Conservation (phyloP, 2,329 filamentous ascomycete genomes). For the Knufia fluminis region DNA sequence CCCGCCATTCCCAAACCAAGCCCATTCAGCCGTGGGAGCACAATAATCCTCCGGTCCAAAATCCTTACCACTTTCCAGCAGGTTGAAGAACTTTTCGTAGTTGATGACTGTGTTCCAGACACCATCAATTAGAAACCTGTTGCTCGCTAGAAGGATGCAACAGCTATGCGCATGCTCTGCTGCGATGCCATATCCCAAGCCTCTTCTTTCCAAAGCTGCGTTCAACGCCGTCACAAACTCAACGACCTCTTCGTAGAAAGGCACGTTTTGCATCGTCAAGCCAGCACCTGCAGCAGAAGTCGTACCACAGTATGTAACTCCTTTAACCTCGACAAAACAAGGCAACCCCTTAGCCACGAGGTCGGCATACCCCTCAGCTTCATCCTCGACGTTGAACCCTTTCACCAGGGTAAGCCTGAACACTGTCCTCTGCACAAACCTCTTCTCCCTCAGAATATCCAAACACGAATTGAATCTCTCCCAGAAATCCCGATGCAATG, state of each 20-base stretch:
- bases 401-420: slow-evolving; percentile 94
- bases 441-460: slow-evolving; percentile 74
- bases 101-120: slow-evolving; percentile 90
- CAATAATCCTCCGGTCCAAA: slow-evolving; percentile 90
- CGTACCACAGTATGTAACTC: slow-evolving; percentile 93
- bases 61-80: slow-evolving; percentile 64
- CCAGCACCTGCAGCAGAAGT: slow-evolving; percentile 74
- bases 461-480: slow-evolving; percentile 87
- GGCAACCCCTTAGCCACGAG: slow-evolving; percentile 79
- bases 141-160: slow-evolving; percentile 77
- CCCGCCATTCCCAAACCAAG: slow-evolving; percentile 84
- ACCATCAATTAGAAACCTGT: slow-evolving; percentile 64
- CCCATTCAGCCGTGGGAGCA: slow-evolving; percentile 85
- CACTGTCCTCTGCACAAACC: slow-evolving; percentile 81
- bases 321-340: slow-evolving; percentile 91
- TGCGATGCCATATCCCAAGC: slow-evolving; percentile 77
- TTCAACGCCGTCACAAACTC: slow-evolving; percentile 73
- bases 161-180: slow-evolving; percentile 94
- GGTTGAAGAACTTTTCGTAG: slow-evolving; percentile 77
- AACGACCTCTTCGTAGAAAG: slow-evolving; percentile 84
- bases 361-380: slow-evolving; percentile 80
- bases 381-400: slow-evolving; percentile 94
- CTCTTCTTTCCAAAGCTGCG: slow-evolving; percentile 56
- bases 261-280: slow-evolving; percentile 93
- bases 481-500: slow-evolving; percentile 94